Conservation (phyloP, 352 stramenopile genomes). For the Proteromonas lacertae region DNA sequence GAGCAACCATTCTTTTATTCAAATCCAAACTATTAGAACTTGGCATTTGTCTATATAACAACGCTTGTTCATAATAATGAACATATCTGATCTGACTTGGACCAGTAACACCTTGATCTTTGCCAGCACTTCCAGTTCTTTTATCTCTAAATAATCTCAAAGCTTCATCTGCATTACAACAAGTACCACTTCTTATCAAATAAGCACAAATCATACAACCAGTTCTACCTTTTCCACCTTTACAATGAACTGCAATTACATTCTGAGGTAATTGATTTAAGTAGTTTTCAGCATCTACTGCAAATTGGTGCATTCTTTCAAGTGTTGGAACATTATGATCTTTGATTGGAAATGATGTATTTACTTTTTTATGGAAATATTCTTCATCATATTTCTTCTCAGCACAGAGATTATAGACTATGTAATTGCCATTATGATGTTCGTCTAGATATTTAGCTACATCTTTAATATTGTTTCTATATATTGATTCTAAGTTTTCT, state of each 20-base stretch:
- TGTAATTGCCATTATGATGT: constrained; percentile 28
- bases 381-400: constrained; percentile 16
- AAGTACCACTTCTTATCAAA: constrained; percentile 3
- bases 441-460: constrained; percentile 47
- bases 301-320: constrained; percentile 8
- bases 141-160: no score
- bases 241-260: constrained; percentile 51
- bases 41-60: no score
- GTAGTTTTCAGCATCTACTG: constrained; percentile 7
- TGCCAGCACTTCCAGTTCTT: no score
- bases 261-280: constrained; percentile 16
- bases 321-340: constrained; percentile 11
- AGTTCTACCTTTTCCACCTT: constrained; percentile 38
- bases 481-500: constrained; percentile 25
- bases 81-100: no score
- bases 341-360: constrained; percentile 6
- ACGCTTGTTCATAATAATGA: no score
- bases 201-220: constrained; percentile 29
- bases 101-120: no score
- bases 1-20: no score
- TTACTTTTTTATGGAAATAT: constrained; percentile 4
- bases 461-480: constrained; percentile 33
- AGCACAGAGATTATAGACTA: constrained; percentile 51
- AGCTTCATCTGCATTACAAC: constrained; percentile 3
- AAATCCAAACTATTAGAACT: no score